Conservation (phyloP, 805 yeast species). For the Zygosaccharomyces bailii region DNA sequence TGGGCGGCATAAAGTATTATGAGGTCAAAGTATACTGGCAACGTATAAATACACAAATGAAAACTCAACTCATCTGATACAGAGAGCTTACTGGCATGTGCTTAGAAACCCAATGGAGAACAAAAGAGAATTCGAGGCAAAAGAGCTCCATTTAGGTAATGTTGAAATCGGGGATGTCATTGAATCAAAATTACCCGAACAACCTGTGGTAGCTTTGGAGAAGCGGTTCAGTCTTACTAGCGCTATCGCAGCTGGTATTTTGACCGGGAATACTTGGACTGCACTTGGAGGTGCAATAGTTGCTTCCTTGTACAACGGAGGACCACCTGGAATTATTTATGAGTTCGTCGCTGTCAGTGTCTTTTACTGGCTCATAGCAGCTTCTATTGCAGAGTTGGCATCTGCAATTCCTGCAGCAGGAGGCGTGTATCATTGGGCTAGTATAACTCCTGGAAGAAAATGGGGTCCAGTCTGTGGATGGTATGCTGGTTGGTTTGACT, state of each 20-base stretch:
- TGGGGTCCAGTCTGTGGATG: constrained; percentile 11
- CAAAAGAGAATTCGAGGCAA: too few relatives aligned
- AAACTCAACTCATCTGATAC: too few relatives aligned
- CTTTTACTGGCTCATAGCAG: constrained; percentile 11
- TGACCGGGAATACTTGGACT: constrained; percentile 13
- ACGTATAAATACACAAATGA: too few relatives aligned
- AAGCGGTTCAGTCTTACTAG: constrained; percentile 39
- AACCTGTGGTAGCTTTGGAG: constrained; percentile 8
- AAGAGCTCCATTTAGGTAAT: not conserved
- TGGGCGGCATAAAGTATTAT: too few relatives aligned
- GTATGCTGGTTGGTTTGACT: constrained; percentile 13
- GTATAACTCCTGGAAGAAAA: constrained; percentile 7
- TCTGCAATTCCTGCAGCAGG: constrained; percentile 11
- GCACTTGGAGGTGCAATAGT: constrained; percentile 13
- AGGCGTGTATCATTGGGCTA: constrained; percentile 11
- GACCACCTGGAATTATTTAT: constrained; percentile 10
- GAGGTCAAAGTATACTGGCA: too few relatives aligned
- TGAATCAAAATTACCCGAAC: constrained; percentile 3
- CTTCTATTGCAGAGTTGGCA: constrained; percentile 10
- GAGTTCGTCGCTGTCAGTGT: constrained; percentile 10
- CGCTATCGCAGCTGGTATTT: constrained; percentile 32
- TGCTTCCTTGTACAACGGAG: constrained; percentile 11
- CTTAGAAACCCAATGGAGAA: too few relatives aligned
- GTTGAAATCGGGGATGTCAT: not conserved
- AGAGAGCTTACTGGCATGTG: too few relatives aligned